Conservation (phyloP, 1,139 yeast genomes). For the Groenewaldozyma auringiensis region DNA sequence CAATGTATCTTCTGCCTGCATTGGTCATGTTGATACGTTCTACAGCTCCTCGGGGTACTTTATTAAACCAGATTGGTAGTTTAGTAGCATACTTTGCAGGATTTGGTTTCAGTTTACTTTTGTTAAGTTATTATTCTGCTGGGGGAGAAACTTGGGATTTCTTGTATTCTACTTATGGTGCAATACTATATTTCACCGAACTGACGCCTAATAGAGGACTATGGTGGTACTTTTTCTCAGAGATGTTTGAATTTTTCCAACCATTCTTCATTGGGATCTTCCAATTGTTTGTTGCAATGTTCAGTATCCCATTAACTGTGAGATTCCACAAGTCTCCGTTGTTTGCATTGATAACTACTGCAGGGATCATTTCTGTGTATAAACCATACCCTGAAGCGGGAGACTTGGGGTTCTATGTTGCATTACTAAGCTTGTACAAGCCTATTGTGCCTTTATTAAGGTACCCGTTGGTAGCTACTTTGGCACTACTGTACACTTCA, state of each 20-base stretch:
- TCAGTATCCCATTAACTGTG: constrained; percentile 65
- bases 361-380: constrained; percentile 63
- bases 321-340: constrained; percentile 51
- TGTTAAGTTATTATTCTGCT: constrained; percentile 37
- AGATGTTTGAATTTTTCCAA: constrained; percentile 84
- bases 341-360: constrained; percentile 54
- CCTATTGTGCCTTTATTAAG: constrained; percentile 35
- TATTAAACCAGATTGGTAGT: constrained; percentile 10
- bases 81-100: constrained; percentile 16
- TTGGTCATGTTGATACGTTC: constrained; percentile 12
- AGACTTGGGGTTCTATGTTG: constrained; percentile 64
- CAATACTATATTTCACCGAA: constrained; percentile 53
- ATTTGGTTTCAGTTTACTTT: constrained; percentile 32
- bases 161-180: constrained; percentile 53
- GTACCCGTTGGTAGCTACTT: constrained; percentile 38
- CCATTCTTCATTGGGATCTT: constrained; percentile 79
- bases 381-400: constrained; percentile 87
- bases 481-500: constrained; percentile 43
- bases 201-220: constrained; percentile 81
- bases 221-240: constrained; percentile 98
- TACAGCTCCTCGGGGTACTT: constrained; percentile 6
- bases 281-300: constrained; percentile 64
- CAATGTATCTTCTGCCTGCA: constrained; percentile 36
- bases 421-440: constrained; percentile 52
- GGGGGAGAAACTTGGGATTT: constrained; percentile 42